Percentiles rank a stretch among this genome's conserved stretches.
Conservation (phyloP, 345 rosid species). For the Cardiospermum halicacabum region DNA sequence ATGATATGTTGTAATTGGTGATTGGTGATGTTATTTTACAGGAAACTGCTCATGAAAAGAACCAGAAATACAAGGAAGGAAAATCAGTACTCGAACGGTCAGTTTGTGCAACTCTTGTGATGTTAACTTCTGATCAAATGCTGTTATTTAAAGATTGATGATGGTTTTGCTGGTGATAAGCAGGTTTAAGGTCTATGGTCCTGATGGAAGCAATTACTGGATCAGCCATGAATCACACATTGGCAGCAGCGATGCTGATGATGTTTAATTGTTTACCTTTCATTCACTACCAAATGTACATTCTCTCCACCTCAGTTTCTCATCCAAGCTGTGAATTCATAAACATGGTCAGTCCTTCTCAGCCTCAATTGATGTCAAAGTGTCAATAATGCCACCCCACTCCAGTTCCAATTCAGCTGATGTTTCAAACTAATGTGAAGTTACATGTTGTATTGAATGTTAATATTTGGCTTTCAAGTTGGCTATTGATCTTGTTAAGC, state of each 20-base stretch:
- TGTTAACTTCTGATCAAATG: constrained; percentile 12
- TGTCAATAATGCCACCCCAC: constrained; percentile 24
- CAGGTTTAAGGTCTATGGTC: constrained; percentile 90
- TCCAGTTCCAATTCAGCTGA: constrained; percentile 19
- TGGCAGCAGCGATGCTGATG: constrained; percentile 93
- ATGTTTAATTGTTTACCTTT: constrained; percentile 45
- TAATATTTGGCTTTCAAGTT: neutral
- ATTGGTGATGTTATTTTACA: constrained; percentile 38
- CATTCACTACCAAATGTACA: constrained; percentile 37
- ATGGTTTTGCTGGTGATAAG: constrained; percentile 32
- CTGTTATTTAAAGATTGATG: constrained; percentile 5
- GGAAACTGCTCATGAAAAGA: constrained; percentile 85
- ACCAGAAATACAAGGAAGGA: constrained; percentile 98
- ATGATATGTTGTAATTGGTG: constrained; percentile 20
- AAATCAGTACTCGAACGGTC: constrained; percentile 93
- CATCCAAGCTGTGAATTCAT: constrained; percentile 25
- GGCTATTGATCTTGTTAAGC: neutral
- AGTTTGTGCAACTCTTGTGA: constrained; percentile 26
- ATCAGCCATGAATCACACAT: constrained; percentile 59
- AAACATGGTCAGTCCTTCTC: constrained; percentile 15
- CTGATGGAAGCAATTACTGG: constrained; percentile 88
- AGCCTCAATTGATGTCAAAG: constrained; percentile 8
- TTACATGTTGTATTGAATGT: constrained; percentile 11
- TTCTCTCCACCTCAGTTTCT: constrained; percentile 23
- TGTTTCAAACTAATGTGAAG: constrained; percentile 13